Conservation (phyloP, 345 rosid species). For the Eucalyptus erythrocorys region DNA sequence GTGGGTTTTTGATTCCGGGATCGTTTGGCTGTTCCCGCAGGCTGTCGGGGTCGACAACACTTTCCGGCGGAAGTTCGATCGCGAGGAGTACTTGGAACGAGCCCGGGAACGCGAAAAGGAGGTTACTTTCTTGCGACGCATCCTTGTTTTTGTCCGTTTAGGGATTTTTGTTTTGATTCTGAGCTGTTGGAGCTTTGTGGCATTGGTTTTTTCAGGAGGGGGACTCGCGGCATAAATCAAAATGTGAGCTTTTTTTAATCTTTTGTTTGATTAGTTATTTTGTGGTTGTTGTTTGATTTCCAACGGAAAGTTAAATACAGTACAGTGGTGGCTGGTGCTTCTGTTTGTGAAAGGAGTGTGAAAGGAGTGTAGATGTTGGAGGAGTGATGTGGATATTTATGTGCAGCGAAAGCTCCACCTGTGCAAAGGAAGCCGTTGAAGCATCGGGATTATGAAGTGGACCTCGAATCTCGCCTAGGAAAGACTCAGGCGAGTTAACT, state of each 20-base stretch:
- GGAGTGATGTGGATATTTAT: background rate
- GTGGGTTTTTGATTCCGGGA: background rate
- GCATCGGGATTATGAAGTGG: slow-evolving; percentile 95
- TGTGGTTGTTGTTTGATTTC: background rate
- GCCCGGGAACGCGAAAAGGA: slow-evolving; percentile 88
- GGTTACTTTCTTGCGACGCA: slow-evolving; percentile 7
- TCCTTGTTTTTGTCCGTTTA: background rate
- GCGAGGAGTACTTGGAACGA: slow-evolving; percentile 69
- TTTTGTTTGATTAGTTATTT: background rate
- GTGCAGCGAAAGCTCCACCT: slow-evolving; percentile 74
- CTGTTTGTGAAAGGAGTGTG: background rate
- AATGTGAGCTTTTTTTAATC: slow-evolving; percentile 26
- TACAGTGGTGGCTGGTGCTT: background rate
- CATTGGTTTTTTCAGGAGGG: slow-evolving; percentile 33
- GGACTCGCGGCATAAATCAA: slow-evolving; percentile 52
- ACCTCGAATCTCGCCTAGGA: slow-evolving; percentile 91
- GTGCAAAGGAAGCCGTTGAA: slow-evolving; percentile 95
- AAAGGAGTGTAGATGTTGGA: background rate
- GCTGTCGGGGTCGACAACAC: slow-evolving; percentile 68
- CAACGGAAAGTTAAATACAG: background rate
- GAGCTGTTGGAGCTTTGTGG: background rate
- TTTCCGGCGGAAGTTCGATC: slow-evolving; percentile 73
- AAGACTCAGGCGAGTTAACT: slow-evolving; percentile 64
- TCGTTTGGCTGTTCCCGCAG: slow-evolving; percentile 12
- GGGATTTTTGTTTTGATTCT: background rate